Evolutionary conservation across 768 basidiomycete species (phyloP), one percentile per base, ranked within the genome.

Genomic region (Hericium rajendrae): DNA sequence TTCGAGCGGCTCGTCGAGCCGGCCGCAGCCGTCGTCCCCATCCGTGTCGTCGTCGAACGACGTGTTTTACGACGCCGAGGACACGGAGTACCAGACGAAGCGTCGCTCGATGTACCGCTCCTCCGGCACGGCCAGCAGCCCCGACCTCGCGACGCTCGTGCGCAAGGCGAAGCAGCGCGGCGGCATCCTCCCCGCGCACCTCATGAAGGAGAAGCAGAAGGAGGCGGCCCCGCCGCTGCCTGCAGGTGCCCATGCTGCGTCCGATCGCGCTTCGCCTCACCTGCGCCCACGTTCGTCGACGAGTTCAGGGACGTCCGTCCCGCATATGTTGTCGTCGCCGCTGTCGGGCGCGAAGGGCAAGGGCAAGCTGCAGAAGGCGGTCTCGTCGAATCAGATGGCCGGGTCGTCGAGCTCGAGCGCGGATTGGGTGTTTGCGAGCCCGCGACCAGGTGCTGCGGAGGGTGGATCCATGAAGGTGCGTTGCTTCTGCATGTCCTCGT

Each of bases 111-210:
- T 97, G 74, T 94, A 93, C 69, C 79, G 94, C 57, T 86, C 89
- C 18, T 79, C 88, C 11, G 94, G 92, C 46, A 94, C 91, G 8
- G 88, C 92, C 38, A 91, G 88, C 64, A 92, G 88, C 67, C 94
- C 94, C 26, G 94, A 97, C 71, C 77, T 97, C 20, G 91, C 91
- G 4, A 93, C 91, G 10, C 77, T 97, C 54, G 70, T 94, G 54
- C 79, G 86, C 60, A 94, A 93, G 71, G 86, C 89, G 15, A 91
- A 85, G 71, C 87, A 86, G 65, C 74, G 79, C 52, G 82, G 82
- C 18, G 78, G 74, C 0, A 71, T 74, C 41, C 65, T 78, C 67
- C 69, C 13, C 53, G 70, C 68, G 58, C 72, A 66, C 51, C 70
- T 73, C 51, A 69, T 66, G 48, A 64, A 59, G 38, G 73, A 76